A percentile compares a stretch with the other conserved stretches of the same genome.
These are phyloP conservation scores for Phaeosphaeriaceae sp. DNA, from an alignment of 2,329 filamentous ascomycete genomes.

Conservation along the genomic window DNA sequence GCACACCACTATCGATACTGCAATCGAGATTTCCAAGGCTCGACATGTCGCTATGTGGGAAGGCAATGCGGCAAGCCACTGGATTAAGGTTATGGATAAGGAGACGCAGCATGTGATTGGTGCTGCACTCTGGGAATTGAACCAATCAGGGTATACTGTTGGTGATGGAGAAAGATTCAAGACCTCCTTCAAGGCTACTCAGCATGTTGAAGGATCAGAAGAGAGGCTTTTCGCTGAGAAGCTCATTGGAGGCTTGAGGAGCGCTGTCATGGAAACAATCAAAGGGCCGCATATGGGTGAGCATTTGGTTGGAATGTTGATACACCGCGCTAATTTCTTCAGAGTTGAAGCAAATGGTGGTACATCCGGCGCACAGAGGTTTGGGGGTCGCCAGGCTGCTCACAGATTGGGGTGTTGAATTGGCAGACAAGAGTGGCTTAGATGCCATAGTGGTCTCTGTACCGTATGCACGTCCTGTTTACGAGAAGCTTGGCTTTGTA, in stretches of 20 bases:
- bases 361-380: conserved; percentile 1
- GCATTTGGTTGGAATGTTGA: background rate
- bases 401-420: conserved; percentile 5
- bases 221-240: background rate
- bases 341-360: conserved; percentile 5
- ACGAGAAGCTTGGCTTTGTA: conserved; percentile 8
- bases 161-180: background rate
- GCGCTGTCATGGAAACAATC: background rate
- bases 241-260: background rate
- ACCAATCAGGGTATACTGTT: background rate
- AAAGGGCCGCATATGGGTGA: background rate
- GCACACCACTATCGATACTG: background rate
- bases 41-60: conserved; percentile 1
- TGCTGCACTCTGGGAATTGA: background rate
- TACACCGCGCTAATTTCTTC: background rate
- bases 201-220: background rate
- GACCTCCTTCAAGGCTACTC: background rate
- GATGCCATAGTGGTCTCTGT: conserved; percentile 2
- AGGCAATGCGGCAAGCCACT: background rate
- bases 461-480: conserved; percentile 5
- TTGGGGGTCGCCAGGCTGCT: conserved; percentile 4
- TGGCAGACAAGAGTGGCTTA: conserved; percentile 2
- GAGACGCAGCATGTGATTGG: background rate
- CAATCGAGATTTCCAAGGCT: background rate
- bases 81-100: background rate